Conservation (phyloP, 2,329 filamentous ascomycete species). For the Raffaelea arxii region DNA sequence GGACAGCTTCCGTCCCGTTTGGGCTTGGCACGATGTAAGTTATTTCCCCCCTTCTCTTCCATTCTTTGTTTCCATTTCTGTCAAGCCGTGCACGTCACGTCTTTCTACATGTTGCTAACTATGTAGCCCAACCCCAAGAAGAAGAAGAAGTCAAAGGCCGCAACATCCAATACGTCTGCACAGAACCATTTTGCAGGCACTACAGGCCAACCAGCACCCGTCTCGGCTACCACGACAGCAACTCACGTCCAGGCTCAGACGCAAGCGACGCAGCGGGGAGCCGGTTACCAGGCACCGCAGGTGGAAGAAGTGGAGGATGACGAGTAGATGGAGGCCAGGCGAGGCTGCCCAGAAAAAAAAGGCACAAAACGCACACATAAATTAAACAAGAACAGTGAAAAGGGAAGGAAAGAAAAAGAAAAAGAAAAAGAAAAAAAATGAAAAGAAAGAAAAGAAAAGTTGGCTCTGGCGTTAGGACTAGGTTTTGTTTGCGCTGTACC, state of each 20-base stretch:
- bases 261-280: constrained; percentile 23
- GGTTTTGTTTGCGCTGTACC: no score
- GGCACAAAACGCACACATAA: neutral
- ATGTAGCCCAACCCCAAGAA: constrained; percentile 38
- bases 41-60: neutral
- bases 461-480: no score
- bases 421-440: neutral
- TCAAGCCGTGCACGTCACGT: constrained; percentile 1
- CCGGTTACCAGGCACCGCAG: constrained; percentile 34
- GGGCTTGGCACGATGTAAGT: constrained; percentile 95
- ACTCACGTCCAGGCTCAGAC: constrained; percentile 45
- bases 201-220: constrained; percentile 42
- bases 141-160: constrained; percentile 41
- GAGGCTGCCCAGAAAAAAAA: neutral
- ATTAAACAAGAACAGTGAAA: neutral
- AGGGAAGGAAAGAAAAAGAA: neutral
- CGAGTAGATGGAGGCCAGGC: constrained; percentile 5
- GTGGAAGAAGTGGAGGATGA: constrained; percentile 28
- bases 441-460: constrained; percentile 7
- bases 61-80: neutral
- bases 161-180: constrained; percentile 22
- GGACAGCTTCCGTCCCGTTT: constrained; percentile 89
- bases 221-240: constrained; percentile 46
- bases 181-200: constrained; percentile 39
- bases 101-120: constrained; percentile 4